Base-by-base conservation (phyloP, 106 monocot genomes). In the Xerophyta viscosa region DNA sequence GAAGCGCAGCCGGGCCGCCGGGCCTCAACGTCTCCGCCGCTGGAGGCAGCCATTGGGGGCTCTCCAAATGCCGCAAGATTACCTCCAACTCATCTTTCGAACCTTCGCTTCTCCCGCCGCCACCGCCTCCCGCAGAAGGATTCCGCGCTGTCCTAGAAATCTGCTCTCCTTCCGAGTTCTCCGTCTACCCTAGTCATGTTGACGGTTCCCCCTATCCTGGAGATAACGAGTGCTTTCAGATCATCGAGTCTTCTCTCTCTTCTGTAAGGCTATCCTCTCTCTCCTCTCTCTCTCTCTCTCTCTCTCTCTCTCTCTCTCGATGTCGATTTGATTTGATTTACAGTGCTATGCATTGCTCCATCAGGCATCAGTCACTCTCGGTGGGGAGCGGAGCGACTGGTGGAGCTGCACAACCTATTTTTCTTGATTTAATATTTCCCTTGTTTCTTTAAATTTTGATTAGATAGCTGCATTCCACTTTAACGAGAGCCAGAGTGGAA, bases 111-210 rank as follows among this genome's bases (percentile, higher is more conserved):
- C 8, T 30, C 5, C 15, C 64, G 20, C 67, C 62, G 19, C 72
- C 72, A 1, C 64, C 76, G 29, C 61, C 27, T 5, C 56, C 65
- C 20, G 7, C 51, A 17, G 15, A 39, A 17, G 29, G 71, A 24
- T 87, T 79, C 60, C 52, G 68, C 5, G 63, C 63, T 31, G 62
- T 80, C 22, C 65, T 98, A 5, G 90, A 99, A 69, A 80, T 99
- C 6, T 90, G 79, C 62, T 69, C 79, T 17, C 86, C 77, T 0
- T 65, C 74, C 7, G 98, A 99, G 65, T 99, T 98, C 71, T 79
- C 86, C 8, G 69, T 86, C 36, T 39, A 67, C 1, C 82, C 86
- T 6, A 62, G 77, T 36, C 81, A 79, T 8, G 25, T 72, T 4
- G 53, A 68, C 4, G 90, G 69, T 7, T 69, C 47, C 33, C 22